Evolutionary conservation across 1,139 yeast genomes (phyloP), one percentile per base, ranked within the genome.

Genomic region (Blastobotrys persicus): DNA sequence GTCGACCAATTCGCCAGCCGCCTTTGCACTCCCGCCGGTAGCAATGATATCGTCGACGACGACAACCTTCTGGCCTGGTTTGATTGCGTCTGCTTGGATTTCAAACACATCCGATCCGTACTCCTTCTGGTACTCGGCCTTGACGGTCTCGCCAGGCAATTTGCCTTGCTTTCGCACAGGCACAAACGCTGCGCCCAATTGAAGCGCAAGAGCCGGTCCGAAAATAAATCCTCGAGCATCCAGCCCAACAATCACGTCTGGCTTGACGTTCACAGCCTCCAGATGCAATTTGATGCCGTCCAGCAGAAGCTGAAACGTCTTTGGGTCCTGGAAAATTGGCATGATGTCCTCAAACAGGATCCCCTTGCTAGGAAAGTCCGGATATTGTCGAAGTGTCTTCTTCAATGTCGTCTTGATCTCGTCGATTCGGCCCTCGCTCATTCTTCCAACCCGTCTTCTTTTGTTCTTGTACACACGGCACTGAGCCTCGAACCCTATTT

Each of bases 181-280:
- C 46, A 92, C 86, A 62, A 92, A 92, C 2, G 97, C 94, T 42
- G 94, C 92, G 55, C 85, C 83, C 53, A 92, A 72, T 52, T 88
- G 92, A 57, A 92, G 78, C 6, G 98, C 98, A 59, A 92, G 76
- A 35, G 98, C 75, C 45, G 99, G 98, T 9, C 98, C 99, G 62
- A 92, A 92, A 54, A 92, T 76, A 68, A 92, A 92, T 1, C 99
- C 99, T 70, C 99, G 85, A 49, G 97, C 88, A 70, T 92, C 99
- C 59, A 94, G 78, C 39, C 98, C 99, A 48, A 92, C 89, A 57
- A 92, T 78, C 65, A 85, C 92, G 65, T 92, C 98, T 53, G 91
- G 80, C 62, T 87, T 83, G 51, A 72, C 70, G 54, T 66, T 65
- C 46, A 75, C 69, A 56, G 77, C 78, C 50, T 81, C 81, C 55